Evolutionary conservation across 2,329 filamentous ascomycete genomes (phyloP).

Genomic region (Lecanoromycetidae sp.): DNA sequence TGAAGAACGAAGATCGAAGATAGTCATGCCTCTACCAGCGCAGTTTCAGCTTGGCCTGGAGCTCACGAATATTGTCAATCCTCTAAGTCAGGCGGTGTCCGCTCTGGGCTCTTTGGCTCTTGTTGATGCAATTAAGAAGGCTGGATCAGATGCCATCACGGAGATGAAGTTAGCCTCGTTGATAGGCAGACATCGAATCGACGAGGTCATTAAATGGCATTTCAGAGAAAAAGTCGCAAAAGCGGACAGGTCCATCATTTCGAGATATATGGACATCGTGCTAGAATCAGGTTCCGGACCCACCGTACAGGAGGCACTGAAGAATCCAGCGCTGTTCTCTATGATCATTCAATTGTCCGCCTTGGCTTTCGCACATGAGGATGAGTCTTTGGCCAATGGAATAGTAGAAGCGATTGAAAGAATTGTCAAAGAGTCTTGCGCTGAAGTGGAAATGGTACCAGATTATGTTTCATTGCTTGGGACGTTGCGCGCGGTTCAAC

Average conservation of each 20-base stretch:
- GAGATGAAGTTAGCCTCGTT: slow-evolving; percentile 14
- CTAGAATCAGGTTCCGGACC: slow-evolving; percentile 15
- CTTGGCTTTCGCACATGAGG: slow-evolving; percentile 8
- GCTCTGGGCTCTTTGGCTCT: slow-evolving; percentile 5
- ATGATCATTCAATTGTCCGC: slow-evolving; percentile 15
- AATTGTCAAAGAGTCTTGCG: slow-evolving; percentile 5
- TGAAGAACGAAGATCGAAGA: too few species aligned
- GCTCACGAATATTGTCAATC: slow-evolving; percentile 10
- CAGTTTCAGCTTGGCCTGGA: slow-evolving; percentile 12
- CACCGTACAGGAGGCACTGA: slow-evolving; percentile 12
- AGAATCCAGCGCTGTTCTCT: slow-evolving; percentile 12
- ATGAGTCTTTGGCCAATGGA: slow-evolving; percentile 6
- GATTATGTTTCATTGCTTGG: slow-evolving; percentile 5
- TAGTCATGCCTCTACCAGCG: too few species aligned
- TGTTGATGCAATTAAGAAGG: slow-evolving; percentile 9
- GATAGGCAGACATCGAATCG: slow-evolving; percentile 12
- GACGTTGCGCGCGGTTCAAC: slow-evolving; percentile 3
- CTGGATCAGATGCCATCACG: slow-evolving; percentile 14
- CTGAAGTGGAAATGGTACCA: background rate
- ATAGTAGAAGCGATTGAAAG: slow-evolving; percentile 11
- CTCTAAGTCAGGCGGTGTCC: slow-evolving; percentile 4
- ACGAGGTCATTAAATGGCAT: slow-evolving; percentile 5
- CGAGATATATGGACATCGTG: slow-evolving; percentile 8
- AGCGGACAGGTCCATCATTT: slow-evolving; percentile 2
- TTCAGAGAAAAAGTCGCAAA: slow-evolving; percentile 12